Evolutionary conservation across 2,329 filamentous ascomycete genomes (phyloP).

Genomic region (Neospermospora avenae): DNA sequence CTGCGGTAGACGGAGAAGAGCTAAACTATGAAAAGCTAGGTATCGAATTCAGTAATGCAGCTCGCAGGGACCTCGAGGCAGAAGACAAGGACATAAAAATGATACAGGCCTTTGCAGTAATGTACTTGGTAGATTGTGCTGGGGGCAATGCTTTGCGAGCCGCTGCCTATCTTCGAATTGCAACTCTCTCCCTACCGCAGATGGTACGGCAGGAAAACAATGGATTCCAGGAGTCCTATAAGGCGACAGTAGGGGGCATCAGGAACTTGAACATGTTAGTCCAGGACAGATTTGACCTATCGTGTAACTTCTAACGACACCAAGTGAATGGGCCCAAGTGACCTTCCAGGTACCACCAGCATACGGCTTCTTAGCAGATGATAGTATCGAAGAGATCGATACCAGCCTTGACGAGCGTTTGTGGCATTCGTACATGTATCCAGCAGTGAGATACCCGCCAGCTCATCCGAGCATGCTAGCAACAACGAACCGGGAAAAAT

Average conservation of each 20-base stretch:
- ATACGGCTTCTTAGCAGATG: slow-evolving; percentile 8
- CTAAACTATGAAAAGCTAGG: slow-evolving; percentile 29
- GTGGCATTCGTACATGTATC: slow-evolving; percentile 31
- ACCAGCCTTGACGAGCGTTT: slow-evolving; percentile 19
- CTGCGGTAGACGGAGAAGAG: slow-evolving; percentile 19
- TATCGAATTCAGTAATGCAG: slow-evolving; percentile 30
- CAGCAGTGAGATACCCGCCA: slow-evolving; percentile 19
- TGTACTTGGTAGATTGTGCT: slow-evolving; percentile 34
- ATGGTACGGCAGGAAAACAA: slow-evolving; percentile 19
- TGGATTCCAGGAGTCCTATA: slow-evolving; percentile 29
- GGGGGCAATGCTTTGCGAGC: slow-evolving; percentile 29
- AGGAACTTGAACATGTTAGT: slow-evolving; percentile 36
- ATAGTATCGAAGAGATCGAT: slow-evolving; percentile 19
- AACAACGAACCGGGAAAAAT: slow-evolving; percentile 34
- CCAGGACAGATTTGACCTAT: not conserved
- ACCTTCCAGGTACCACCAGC: slow-evolving; percentile 31
- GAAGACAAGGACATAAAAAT: slow-evolving; percentile 28
- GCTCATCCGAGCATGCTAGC: slow-evolving; percentile 27
- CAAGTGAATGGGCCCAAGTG: slow-evolving; percentile 36
- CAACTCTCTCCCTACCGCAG: slow-evolving; percentile 24
- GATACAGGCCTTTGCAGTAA: slow-evolving; percentile 34
- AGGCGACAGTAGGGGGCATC: slow-evolving; percentile 34
- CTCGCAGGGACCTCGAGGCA: slow-evolving; percentile 22
- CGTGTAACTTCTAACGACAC: slow-evolving; percentile 21
- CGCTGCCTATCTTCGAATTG: slow-evolving; percentile 31